phyloP scores from a whole-genome alignment of 495 filamentous ascomycete species.

The Neurospora tetrasperma region DNA sequence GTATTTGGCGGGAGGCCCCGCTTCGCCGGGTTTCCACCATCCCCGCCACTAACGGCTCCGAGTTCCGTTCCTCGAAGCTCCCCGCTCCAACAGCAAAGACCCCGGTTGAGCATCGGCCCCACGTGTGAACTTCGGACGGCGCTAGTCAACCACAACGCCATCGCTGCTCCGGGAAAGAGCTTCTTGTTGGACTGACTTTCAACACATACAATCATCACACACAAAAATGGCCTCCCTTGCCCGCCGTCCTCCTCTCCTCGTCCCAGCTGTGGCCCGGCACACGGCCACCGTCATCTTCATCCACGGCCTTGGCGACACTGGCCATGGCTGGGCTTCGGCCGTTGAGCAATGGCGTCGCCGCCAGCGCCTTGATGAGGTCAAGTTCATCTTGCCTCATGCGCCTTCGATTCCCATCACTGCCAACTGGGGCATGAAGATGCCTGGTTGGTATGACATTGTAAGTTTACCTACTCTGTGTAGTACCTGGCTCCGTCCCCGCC shows the following conservation, averaged over 20 bases:
- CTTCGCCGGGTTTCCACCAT: neutral
- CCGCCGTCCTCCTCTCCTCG: constrained; percentile 44
- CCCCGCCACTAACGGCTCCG: neutral
- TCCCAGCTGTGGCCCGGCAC: constrained; percentile 81
- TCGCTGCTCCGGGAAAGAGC: neutral
- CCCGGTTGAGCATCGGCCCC: neutral
- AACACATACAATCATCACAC: neutral
- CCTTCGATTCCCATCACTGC: constrained; percentile 82
- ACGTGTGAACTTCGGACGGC: neutral
- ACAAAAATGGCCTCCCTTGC: constrained; percentile 22
- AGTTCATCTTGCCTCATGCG: constrained; percentile 93
- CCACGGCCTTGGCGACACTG: constrained; percentile 69
- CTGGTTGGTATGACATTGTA: constrained; percentile 87
- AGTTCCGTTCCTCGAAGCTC: neutral
- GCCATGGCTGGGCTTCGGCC: constrained; percentile 64
- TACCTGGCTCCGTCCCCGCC: neutral
- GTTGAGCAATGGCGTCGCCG: constrained; percentile 85
- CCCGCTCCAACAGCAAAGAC: neutral
- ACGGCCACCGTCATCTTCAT: constrained; percentile 92
- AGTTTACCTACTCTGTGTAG: constrained; percentile 25
- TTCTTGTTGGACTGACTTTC: neutral
- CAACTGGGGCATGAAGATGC: constrained; percentile 73
- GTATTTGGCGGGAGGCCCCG: neutral
- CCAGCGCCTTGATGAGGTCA: constrained; percentile 75
- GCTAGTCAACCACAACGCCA: neutral